Percentiles rank a stretch among this genome's conserved stretches.
These are phyloP conservation scores for Pseudogymnoascus sp. DNA, from an alignment of 2,329 filamentous ascomycete species.

Conservation along the genomic window DNA sequence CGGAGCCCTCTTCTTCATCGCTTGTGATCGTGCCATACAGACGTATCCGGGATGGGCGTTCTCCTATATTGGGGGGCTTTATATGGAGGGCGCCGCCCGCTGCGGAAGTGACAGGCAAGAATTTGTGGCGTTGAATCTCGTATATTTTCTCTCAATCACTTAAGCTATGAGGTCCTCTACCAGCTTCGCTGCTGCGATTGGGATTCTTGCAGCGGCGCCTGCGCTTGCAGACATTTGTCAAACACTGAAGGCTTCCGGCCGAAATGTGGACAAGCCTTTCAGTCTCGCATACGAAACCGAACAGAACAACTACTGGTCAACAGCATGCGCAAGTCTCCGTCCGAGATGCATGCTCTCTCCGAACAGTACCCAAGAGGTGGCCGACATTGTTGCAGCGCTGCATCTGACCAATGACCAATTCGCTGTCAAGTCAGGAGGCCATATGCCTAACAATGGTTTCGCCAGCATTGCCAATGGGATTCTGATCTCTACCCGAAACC, in stretches of 20 bases:
- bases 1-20: background rate
- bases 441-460: slow-evolving; percentile 41
- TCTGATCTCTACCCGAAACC: slow-evolving; percentile 37
- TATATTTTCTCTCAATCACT: background rate
- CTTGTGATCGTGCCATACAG: background rate
- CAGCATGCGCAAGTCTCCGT: slow-evolving; percentile 35
- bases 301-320: slow-evolving; percentile 42
- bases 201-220: background rate
- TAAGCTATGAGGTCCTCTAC: background rate
- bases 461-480: slow-evolving; percentile 40
- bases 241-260: background rate
- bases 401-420: slow-evolving; percentile 28
- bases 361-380: slow-evolving; percentile 43
- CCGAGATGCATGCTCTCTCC: slow-evolving; percentile 44
- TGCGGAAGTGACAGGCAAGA: background rate
- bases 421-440: slow-evolving; percentile 46
- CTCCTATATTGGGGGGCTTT: background rate
- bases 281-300: slow-evolving; percentile 33
- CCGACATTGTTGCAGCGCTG: slow-evolving; percentile 45
- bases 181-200: slow-evolving; percentile 6
- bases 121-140: background rate
- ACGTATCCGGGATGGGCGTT: background rate
- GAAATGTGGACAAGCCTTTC: slow-evolving; percentile 17
- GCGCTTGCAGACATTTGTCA: background rate
- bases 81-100: background rate